phyloP scores from a whole-genome alignment of 768 basidiomycete species.

The Paxillus rubicundulus region DNA sequence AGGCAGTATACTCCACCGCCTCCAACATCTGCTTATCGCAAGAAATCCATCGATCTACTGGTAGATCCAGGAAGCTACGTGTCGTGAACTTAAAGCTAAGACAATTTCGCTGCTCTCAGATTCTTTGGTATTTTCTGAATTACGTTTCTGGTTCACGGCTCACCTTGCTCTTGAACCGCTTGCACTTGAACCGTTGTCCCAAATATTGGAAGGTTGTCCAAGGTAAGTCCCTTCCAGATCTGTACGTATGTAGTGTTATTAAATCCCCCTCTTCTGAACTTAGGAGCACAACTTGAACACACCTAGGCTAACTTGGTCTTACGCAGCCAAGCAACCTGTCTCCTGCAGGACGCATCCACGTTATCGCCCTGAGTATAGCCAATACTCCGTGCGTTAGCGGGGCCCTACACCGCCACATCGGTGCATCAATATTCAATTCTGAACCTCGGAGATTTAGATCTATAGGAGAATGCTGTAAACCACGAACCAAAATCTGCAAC shows the following conservation, averaged over 20 bases:
- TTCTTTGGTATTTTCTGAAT: too few species aligned
- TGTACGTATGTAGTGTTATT: too few species aligned
- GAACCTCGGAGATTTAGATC: background rate
- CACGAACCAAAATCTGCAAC: too few species aligned
- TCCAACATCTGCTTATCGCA: too few species aligned
- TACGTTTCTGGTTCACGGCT: background rate
- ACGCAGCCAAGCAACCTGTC: background rate
- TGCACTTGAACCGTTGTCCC: background rate
- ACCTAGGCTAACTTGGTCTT: background rate
- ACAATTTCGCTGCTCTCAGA: too few species aligned
- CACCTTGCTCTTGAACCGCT: background rate
- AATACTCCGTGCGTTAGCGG: background rate
- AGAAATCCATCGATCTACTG: too few species aligned
- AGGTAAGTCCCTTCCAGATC: too few species aligned
- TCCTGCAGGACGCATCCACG: background rate
- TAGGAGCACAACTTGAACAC: background rate
- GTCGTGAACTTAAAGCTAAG: too few species aligned
- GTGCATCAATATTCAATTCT: too few species aligned
- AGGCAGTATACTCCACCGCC: too few species aligned
- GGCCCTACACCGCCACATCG: background rate
- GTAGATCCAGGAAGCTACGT: too few species aligned
- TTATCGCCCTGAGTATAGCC: background rate
- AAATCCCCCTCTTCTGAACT: background rate
- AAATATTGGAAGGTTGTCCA: too few species aligned
- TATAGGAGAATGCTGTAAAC: background rate